phyloP scores from a whole-genome alignment of 140 eudicot genomes.

The Erigeron philadelphicus region DNA sequence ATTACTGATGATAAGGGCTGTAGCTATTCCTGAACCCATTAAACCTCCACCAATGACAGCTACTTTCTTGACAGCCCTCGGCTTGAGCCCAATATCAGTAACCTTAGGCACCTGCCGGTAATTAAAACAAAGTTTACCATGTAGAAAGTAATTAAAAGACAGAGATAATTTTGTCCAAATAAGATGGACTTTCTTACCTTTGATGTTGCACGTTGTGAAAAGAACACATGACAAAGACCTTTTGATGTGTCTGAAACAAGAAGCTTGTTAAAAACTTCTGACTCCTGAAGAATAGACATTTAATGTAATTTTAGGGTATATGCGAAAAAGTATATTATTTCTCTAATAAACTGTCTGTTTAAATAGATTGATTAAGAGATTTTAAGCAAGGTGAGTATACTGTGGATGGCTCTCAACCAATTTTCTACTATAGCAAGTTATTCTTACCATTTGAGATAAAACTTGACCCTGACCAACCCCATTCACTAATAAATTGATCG shows the following conservation, averaged over 20 bases:
- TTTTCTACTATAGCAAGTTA: no score
- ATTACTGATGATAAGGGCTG: constrained; percentile 56
- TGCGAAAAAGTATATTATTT: background rate
- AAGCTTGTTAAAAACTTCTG: constrained; percentile 44
- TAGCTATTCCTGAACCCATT: constrained; percentile 97
- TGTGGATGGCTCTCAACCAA: no score
- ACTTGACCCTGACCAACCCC: no score
- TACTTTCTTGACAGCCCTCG: constrained; percentile 64
- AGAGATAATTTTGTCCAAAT: background rate
- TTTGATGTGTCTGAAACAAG: constrained; percentile 54
- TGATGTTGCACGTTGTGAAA: constrained; percentile 55
- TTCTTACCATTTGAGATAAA: no score
- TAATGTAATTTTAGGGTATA: constrained; percentile 15
- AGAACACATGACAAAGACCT: constrained; percentile 65
- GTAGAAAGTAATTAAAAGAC: background rate
- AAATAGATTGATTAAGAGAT: no score
- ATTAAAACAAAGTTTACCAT: constrained; percentile 17
- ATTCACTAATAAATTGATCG: no score
- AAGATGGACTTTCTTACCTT: constrained; percentile 39
- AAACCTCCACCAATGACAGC: constrained; percentile 89
- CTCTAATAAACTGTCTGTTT: no score
- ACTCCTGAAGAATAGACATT: constrained; percentile 41
- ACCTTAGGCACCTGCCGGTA: constrained; percentile 51
- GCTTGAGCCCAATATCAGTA: constrained; percentile 65
- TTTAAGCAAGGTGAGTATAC: no score